Base-by-base conservation (phyloP, 73 alveolate species). In the Diophrys appendiculata region DNA sequence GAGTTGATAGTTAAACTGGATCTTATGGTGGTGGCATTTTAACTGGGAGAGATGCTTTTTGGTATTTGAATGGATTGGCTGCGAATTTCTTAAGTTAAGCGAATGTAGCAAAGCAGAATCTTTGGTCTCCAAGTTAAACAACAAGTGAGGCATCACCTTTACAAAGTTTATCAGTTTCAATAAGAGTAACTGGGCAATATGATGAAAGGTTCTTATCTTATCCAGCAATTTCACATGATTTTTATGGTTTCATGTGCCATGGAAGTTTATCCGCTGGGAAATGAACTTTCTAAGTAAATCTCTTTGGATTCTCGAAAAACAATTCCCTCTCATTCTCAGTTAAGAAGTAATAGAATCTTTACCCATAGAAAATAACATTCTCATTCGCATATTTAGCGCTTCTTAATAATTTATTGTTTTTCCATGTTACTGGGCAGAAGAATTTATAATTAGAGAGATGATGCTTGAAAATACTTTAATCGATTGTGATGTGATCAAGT, bases 381-480 rank as follows among this genome's bases (percentile, higher is more conserved):
- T 89, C 96, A 33, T 43, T 29, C 64, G 60, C 86, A 25, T 73
- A 74, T 18, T 73, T 60, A 67, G 80, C 72, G 60, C 81, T 78
- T n/a, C 75, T 68, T 13, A 89, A 86, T 13, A 55, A 60, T 67
- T 82, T 69, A 31, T 33, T 73, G 67, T 77, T 78, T 64, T 86
- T 89, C 93, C 93, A 89, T 43, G 91, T 80, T 8, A 89, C 93
- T 13, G 93, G 91, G 78, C 91, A 88, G 72, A 76, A 86, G 68
- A 73, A n/a, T n/a, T n/a, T n/a, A n/a, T n/a, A 89, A 30, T 73
- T 73, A 14, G 91, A 68, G 27, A 73, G 74, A 35, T 69, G 30
- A 23, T 72, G 31, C 52, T 71, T 73, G 33, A 81, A 31, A 0
- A 77, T 69, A 34, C 56, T 29, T 60, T 83, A 69, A 55, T 77